These are phyloP conservation scores for Talaromyces verruculosus DNA, from an alignment of 2,329 filamentous ascomycete species.

Conservation along the genomic window DNA sequence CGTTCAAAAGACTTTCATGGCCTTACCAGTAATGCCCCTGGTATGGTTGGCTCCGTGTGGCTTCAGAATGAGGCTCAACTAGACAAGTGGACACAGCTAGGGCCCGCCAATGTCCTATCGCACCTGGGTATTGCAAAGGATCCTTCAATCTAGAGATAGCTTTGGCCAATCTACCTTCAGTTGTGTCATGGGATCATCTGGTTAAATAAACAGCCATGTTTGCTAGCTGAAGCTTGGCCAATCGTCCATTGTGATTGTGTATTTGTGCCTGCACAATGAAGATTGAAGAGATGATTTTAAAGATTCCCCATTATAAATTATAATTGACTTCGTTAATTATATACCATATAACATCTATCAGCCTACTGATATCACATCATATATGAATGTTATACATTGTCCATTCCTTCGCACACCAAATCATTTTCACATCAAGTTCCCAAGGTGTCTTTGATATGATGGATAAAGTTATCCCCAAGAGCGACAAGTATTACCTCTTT, in stretches of 20 bases:
- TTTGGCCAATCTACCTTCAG: neutral
- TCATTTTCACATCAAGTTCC: neutral
- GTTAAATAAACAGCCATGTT: neutral
- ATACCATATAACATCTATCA: neutral
- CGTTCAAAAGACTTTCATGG: conserved; percentile 1
- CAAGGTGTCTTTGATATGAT: no score
- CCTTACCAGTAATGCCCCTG: neutral
- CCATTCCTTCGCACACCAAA: neutral
- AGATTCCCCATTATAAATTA: neutral
- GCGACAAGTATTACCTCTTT: neutral
- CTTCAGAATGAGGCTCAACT: conserved; percentile 7
- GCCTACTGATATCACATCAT: neutral
- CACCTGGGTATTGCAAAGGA: neutral
- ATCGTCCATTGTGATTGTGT: neutral
- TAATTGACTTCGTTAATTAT: neutral
- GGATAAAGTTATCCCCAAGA: neutral
- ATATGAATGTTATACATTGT: neutral
- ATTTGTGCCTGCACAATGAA: neutral
- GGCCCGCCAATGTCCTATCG: neutral
- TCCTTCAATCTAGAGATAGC: neutral
- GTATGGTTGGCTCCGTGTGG: conserved; percentile 4
- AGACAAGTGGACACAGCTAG: neutral
- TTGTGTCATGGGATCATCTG: neutral
- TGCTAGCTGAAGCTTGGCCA: neutral
- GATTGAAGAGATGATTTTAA: neutral